phyloP scores from a whole-genome alignment of 106 monocot genomes.

The Apostasia ramifera region DNA sequence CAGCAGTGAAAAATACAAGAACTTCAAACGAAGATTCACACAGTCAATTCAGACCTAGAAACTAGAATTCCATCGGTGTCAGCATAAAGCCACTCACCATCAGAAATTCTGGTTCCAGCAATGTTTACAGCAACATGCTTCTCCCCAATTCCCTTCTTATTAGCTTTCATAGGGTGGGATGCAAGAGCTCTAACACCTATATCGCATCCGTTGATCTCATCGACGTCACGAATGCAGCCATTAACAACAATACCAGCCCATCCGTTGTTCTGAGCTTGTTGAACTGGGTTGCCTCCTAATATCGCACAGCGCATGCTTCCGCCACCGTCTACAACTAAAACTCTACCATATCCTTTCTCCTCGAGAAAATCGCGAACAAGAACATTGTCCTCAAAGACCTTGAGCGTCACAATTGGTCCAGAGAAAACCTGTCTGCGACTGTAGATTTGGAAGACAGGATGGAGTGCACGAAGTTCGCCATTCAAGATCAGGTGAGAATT shows the following conservation, averaged over 20 bases:
- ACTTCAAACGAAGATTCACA: background rate
- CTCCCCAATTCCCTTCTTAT: constrained; percentile 15
- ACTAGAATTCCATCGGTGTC: constrained; percentile 17
- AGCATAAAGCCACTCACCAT: constrained; percentile 24
- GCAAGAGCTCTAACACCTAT: constrained; percentile 25
- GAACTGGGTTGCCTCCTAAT: constrained; percentile 21
- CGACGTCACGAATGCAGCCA: constrained; percentile 27
- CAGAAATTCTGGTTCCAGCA: constrained; percentile 19
- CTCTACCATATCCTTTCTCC: constrained; percentile 21
- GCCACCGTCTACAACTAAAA: constrained; percentile 22
- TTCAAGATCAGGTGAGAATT: constrained; percentile 14
- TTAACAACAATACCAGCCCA: constrained; percentile 25
- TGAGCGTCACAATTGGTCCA: constrained; percentile 23
- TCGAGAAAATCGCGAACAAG: constrained; percentile 23
- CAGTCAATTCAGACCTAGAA: constrained; percentile 19
- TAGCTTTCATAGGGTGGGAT: constrained; percentile 25
- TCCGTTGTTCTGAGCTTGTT: constrained; percentile 25
- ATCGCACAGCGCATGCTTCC: constrained; percentile 23
- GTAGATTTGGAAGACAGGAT: constrained; percentile 23
- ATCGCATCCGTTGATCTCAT: constrained; percentile 27
- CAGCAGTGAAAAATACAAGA: background rate
- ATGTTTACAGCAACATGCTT: constrained; percentile 21
- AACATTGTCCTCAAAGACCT: constrained; percentile 24
- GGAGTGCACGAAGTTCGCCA: constrained; percentile 24
- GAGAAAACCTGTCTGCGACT: constrained; percentile 18